Evolutionary conservation across 2,329 filamentous ascomycete species (phyloP).

Genomic region (Fusarium miscanthi): DNA sequence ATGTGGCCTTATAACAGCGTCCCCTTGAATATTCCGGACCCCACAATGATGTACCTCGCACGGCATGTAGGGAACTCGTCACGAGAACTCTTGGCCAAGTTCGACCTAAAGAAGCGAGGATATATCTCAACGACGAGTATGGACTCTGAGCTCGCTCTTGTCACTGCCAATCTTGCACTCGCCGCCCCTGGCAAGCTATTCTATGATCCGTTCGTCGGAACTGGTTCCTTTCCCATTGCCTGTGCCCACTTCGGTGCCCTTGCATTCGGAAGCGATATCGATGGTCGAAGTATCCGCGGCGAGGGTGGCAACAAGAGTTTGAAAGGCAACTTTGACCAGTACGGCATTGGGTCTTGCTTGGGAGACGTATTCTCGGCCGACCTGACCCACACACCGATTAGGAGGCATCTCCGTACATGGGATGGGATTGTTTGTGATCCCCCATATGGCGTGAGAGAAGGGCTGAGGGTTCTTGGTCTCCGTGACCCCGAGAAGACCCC

Average conservation of each 20-base stretch:
- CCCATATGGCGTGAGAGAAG: conserved; percentile 94
- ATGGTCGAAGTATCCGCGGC: conserved; percentile 87
- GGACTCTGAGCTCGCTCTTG: conserved; percentile 91
- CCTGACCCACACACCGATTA: conserved; percentile 85
- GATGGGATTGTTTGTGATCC: conserved; percentile 97
- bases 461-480: conserved; percentile 85
- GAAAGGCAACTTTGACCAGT: conserved; percentile 84
- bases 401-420: conserved; percentile 67
- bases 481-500: conserved; percentile 72
- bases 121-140: conserved; percentile 98
- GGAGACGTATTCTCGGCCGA: conserved; percentile 87
- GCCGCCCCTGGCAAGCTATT: conserved; percentile 86
- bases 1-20: conserved; percentile 73
- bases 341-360: conserved; percentile 73
- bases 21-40: conserved; percentile 61
- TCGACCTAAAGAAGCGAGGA: conserved; percentile 89
- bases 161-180: conserved; percentile 91
- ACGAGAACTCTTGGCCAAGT: conserved; percentile 75
- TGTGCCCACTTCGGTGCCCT: conserved; percentile 90
- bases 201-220: conserved; percentile 96
- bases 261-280: conserved; percentile 90
- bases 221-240: conserved; percentile 90
- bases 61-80: conserved; percentile 75
- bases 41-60: conserved; percentile 74
- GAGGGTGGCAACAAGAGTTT: conserved; percentile 64